Conservation (phyloP, 805 yeast species). For the Komagataella kurtzmanii region DNA sequence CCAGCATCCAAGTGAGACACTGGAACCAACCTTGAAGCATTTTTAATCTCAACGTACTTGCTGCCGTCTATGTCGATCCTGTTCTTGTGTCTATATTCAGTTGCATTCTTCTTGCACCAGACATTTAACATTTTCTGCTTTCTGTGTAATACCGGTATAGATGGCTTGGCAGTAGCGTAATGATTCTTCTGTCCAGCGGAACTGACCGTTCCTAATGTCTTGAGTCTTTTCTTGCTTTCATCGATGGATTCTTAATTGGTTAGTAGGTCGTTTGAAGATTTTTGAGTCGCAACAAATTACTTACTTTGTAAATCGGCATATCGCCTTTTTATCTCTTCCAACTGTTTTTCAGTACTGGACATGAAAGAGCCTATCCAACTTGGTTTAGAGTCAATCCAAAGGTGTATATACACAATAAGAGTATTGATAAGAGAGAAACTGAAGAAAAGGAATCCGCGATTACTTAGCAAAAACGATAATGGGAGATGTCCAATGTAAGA, state of each 20-base stretch:
- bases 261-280: not conserved
- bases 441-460: not conserved
- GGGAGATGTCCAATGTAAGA: not conserved
- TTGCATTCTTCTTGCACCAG: slow-evolving; percentile 14
- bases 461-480: not conserved
- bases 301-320: not conserved
- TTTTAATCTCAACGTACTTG: slow-evolving; percentile 26
- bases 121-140: slow-evolving; percentile 8
- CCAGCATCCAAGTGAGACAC: slow-evolving; percentile 13
- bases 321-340: not conserved
- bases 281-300: no score
- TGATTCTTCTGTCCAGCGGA: slow-evolving; percentile 13
- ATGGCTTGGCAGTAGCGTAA: slow-evolving; percentile 7
- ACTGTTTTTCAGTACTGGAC: not conserved
- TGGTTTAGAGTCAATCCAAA: slow-evolving; percentile 4
- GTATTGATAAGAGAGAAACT: not conserved
- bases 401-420: no score
- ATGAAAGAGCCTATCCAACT: slow-evolving; percentile 6
- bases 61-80: slow-evolving; percentile 26
- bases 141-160: slow-evolving; percentile 6
- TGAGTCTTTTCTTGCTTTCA: not conserved
- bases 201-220: slow-evolving; percentile 20
- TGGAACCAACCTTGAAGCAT: slow-evolving; percentile 27
- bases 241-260: not conserved
- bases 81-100: slow-evolving; percentile 29